Evolutionary conservation across 2,329 filamentous ascomycete species (phyloP).

Genomic region (Pseudogymnoascus sp.): DNA sequence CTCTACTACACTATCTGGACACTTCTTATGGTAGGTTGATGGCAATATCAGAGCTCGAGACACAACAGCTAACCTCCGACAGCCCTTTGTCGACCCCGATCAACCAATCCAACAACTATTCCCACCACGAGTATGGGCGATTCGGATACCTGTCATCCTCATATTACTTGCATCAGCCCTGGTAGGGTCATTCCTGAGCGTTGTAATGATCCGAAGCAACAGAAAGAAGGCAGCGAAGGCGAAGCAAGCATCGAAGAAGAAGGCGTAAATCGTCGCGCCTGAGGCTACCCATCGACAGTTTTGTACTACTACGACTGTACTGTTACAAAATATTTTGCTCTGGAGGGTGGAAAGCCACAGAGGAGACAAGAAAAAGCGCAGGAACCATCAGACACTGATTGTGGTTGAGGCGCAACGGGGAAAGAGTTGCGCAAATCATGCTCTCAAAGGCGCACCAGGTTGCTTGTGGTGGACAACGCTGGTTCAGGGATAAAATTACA

Average conservation of each 20-base stretch:
- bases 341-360: background rate
- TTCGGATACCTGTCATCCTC: slow-evolving; percentile 95
- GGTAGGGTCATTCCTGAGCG: slow-evolving; percentile 88
- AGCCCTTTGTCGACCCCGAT: slow-evolving; percentile 96
- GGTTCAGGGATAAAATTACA: slow-evolving; percentile 4
- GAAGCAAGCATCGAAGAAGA: slow-evolving; percentile 75
- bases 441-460: background rate
- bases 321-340: background rate
- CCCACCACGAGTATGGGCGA: slow-evolving; percentile 95
- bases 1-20: slow-evolving; percentile 98
- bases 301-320: background rate
- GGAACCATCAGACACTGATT: background rate
- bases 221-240: slow-evolving; percentile 94
- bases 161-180: slow-evolving; percentile 86
- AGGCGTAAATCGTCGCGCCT: slow-evolving; percentile 47
- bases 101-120: slow-evolving; percentile 93
- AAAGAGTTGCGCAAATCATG: background rate
- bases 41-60: slow-evolving; percentile 55
- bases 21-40: slow-evolving; percentile 71
- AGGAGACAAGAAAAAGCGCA: background rate
- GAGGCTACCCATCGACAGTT: background rate
- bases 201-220: slow-evolving; percentile 99
- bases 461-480: background rate
- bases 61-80: slow-evolving; percentile 14
- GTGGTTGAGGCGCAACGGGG: background rate